A percentile compares a stretch with the other conserved stretches of the same genome.
phyloP scores from a whole-genome alignment of 306 rosid genomes.

The Cyamopsis tetragonoloba region DNA sequence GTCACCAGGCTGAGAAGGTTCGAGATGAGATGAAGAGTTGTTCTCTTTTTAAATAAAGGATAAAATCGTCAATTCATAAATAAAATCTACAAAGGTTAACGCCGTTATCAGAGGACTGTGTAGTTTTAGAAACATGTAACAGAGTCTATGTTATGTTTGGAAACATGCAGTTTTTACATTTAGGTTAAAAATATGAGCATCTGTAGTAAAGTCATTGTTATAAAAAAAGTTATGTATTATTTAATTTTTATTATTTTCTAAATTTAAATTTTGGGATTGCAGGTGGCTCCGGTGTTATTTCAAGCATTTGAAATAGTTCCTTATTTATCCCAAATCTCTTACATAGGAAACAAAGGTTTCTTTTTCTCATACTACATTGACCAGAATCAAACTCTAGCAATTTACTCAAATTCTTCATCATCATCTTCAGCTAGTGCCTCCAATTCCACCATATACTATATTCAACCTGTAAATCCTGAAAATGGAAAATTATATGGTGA shows the following conservation, averaged over 20 bases:
- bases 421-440: not conserved
- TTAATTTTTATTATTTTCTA: not conserved
- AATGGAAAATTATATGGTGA: constrained; percentile 43
- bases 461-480: constrained; percentile 33
- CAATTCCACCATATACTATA: constrained; percentile 3
- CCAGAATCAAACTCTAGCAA: constrained; percentile 31
- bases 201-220: too few species aligned
- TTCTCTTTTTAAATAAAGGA: too few species aligned
- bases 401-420: constrained; percentile 44
- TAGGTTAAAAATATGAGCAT: too few species aligned
- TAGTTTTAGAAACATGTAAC: too few species aligned
- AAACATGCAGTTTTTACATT: too few species aligned
- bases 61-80: too few species aligned
- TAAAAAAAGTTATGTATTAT: too few species aligned
- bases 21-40: too few species aligned
- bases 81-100: too few species aligned
- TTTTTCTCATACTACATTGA: constrained; percentile 44
- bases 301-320: constrained; percentile 44
- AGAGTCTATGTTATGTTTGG: too few species aligned
- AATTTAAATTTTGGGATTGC: not conserved
- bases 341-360: constrained; percentile 41
- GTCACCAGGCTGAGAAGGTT: too few species aligned
- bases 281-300: constrained; percentile 55
- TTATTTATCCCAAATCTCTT: constrained; percentile 43
- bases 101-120: too few species aligned